Conservation (phyloP, 257 asterid genomes). For the Oldenlandia corymbosa region DNA sequence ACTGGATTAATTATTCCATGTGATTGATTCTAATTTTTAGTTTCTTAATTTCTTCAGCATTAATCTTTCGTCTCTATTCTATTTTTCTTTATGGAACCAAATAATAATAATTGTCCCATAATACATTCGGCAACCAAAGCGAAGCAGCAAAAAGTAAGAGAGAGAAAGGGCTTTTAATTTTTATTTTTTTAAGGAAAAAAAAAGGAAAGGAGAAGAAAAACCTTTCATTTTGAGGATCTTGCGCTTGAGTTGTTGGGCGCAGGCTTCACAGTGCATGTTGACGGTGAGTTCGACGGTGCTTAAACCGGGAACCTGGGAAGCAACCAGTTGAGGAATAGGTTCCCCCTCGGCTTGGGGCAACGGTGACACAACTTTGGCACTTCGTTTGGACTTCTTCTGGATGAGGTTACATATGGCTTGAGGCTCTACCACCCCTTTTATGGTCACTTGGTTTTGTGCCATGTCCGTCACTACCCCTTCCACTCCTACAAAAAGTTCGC, state of each 20-base stretch:
- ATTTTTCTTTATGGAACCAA: too few species aligned
- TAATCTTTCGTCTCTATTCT: too few species aligned
- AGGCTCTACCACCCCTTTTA: conserved; percentile 76
- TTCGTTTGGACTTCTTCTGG: conserved; percentile 58
- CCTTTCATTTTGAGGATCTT: conserved; percentile 92
- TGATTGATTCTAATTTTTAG: too few species aligned
- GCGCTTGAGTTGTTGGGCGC: conserved; percentile 77
- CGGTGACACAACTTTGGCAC: conserved; percentile 63
- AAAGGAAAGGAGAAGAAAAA: conserved; percentile 7
- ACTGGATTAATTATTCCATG: too few species aligned
- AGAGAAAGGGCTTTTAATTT: not conserved
- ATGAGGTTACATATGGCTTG: conserved; percentile 60
- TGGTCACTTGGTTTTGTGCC: conserved; percentile 63
- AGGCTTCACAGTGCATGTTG: conserved; percentile 89
- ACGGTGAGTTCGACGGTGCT: conserved; percentile 60
- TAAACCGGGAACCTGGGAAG: conserved; percentile 68
- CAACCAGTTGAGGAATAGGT: conserved; percentile 68
- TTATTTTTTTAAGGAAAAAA: too few species aligned
- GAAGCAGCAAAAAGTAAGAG: too few species aligned
- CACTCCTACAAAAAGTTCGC: conserved; percentile 59
- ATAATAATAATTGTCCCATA: too few species aligned
- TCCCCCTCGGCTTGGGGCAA: conserved; percentile 60
- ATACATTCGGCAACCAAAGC: too few species aligned
- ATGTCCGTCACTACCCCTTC: conserved; percentile 60
- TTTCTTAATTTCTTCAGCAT: too few species aligned